These are phyloP conservation scores for Pistacia vera DNA, from an alignment of 345 rosid genomes.

Conservation along the genomic window DNA sequence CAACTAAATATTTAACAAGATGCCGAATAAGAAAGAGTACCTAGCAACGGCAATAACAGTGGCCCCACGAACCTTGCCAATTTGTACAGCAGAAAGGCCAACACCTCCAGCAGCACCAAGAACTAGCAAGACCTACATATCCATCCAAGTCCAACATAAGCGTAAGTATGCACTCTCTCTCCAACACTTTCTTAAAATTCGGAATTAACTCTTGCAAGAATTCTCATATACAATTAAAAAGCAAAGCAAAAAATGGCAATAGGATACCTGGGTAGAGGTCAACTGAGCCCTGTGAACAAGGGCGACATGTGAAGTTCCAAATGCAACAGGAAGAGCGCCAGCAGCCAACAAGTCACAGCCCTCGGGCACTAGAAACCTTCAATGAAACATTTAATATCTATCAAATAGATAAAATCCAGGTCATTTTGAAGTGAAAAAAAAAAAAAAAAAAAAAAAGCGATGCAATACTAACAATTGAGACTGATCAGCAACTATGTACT, in stretches of 20 bases:
- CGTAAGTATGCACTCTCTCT: not conserved
- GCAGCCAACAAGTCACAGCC: slow-evolving; percentile 83
- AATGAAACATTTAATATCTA: not conserved
- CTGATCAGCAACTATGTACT: slow-evolving; percentile 77
- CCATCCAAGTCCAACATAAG: not conserved
- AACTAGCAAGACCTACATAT: slow-evolving; percentile 72
- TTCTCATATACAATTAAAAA: too few relatives aligned
- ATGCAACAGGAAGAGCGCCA: slow-evolving; percentile 92
- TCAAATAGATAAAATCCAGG: not conserved
- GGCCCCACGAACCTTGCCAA: slow-evolving; percentile 88
- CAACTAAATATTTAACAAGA: not conserved
- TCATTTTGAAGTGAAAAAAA: not conserved
- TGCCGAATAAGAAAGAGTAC: slow-evolving; percentile 28
- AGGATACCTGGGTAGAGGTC: slow-evolving; percentile 62
- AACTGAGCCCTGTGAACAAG: slow-evolving; percentile 84
- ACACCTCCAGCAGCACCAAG: slow-evolving; percentile 99
- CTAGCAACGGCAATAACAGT: slow-evolving; percentile 85
- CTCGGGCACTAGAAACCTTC: slow-evolving; percentile 71
- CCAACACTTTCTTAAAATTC: too few relatives aligned
- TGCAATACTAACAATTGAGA: slow-evolving; percentile 47
- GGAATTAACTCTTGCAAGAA: too few relatives aligned
- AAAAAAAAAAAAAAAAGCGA: not conserved
- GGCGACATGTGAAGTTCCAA: slow-evolving; percentile 93
- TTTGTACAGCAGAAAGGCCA: slow-evolving; percentile 91
- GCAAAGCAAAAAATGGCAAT: not conserved